A percentile compares a stretch with the other conserved stretches of the same genome.
phyloP scores from a whole-genome alignment of 768 basidiomycete genomes.

The Lenzites betulinus region DNA sequence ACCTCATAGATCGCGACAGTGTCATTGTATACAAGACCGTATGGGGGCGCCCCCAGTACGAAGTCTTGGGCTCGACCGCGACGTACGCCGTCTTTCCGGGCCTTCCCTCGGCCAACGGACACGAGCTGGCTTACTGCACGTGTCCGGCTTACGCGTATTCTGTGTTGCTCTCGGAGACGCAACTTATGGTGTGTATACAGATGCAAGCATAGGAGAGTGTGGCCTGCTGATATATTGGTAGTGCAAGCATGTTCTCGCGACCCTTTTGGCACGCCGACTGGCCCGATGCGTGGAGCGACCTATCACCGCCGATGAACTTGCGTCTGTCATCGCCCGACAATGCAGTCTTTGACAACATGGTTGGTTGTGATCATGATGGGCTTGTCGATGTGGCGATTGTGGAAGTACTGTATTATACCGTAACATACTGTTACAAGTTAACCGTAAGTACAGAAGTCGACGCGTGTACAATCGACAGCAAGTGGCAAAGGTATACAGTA shows the following conservation, averaged over 20 bases:
- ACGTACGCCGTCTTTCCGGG: constrained; percentile 58
- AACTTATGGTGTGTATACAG: constrained; percentile 56
- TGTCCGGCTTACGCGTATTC: constrained; percentile 74
- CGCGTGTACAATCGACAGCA: no score
- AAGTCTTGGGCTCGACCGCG: constrained; percentile 67
- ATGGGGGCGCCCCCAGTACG: constrained; percentile 61
- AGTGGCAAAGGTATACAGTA: no score
- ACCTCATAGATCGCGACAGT: constrained; percentile 71
- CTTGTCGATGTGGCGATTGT: no score
- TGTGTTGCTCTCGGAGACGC: constrained; percentile 59
- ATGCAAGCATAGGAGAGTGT: not conserved
- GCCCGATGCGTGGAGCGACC: constrained; percentile 52
- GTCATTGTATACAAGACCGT: constrained; percentile 63
- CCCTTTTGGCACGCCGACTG: constrained; percentile 57
- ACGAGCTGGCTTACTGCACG: constrained; percentile 55
- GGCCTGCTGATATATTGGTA: constrained; percentile 28
- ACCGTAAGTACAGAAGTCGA: no score
- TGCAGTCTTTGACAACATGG: not conserved
- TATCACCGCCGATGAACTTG: constrained; percentile 50
- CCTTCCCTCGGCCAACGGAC: constrained; percentile 31
- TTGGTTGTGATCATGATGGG: no score
- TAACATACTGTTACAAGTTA: no score
- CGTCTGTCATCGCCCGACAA: constrained; percentile 39
- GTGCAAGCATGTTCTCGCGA: constrained; percentile 84
- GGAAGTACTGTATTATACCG: no score